Conservation (phyloP, 2,329 filamentous ascomycete species). For the Aspergillus quadrilineatus region DNA sequence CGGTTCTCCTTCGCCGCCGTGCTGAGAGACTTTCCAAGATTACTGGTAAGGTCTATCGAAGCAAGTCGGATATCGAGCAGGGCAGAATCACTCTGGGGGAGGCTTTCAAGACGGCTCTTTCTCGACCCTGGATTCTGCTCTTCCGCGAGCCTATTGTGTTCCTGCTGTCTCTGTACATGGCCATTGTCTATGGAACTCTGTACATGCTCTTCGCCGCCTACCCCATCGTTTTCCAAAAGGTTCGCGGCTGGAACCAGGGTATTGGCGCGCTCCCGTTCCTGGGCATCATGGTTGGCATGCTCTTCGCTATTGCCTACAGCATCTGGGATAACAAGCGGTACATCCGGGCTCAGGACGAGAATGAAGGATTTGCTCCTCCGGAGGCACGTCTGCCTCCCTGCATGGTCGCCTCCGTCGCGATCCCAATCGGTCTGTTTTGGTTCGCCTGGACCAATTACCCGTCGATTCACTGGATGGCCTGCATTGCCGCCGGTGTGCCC, state of each 20-base stretch:
- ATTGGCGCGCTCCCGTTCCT: constrained; percentile 51
- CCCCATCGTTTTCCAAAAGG: constrained; percentile 49
- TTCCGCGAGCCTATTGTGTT: constrained; percentile 54
- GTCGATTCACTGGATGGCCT: constrained; percentile 41
- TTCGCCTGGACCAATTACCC: constrained; percentile 59
- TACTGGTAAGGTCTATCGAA: constrained; percentile 51
- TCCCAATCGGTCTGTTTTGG: constrained; percentile 60
- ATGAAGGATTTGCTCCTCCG: constrained; percentile 60
- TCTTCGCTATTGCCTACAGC: constrained; percentile 41
- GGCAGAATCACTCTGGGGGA: constrained; percentile 41
- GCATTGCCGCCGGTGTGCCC: constrained; percentile 37
- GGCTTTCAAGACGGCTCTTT: constrained; percentile 50
- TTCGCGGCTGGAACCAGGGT: constrained; percentile 49
- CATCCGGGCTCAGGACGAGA: constrained; percentile 40
- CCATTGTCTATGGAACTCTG: constrained; percentile 53
- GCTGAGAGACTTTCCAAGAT: constrained; percentile 50
- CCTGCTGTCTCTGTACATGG: constrained; percentile 51
- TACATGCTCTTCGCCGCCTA: constrained; percentile 56
- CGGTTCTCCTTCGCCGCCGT: constrained; percentile 52
- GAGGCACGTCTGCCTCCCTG: constrained; percentile 56
- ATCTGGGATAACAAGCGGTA: constrained; percentile 46
- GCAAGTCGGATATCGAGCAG: constrained; percentile 41
- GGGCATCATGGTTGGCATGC: constrained; percentile 47
- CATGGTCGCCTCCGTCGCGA: constrained; percentile 50
- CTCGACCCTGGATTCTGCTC: constrained; percentile 50